Evolutionary conservation across 192 early-diverging fungal genomes (phyloP), one percentile per base, ranked within the genome.

Genomic region (Gonapodya sp.): DNA sequence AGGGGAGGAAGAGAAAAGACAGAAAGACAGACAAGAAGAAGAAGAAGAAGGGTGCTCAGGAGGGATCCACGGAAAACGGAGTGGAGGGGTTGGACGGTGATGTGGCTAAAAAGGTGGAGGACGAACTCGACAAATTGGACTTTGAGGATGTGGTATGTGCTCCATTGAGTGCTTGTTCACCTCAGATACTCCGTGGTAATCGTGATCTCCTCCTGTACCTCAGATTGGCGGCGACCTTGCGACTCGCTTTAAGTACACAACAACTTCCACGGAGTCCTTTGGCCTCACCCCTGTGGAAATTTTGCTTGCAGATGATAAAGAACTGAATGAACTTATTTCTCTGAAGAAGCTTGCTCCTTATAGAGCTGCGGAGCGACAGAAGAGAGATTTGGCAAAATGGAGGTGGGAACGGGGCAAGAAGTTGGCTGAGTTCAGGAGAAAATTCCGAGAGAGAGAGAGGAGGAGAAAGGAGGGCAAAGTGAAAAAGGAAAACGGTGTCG

Each of bases 201-300:
- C 0, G 18, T 35, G 75, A n/a, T n/a, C n/a, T n/a, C n/a, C n/a
- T n/a, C n/a, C n/a, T n/a, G n/a, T n/a, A n/a, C n/a, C n/a, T n/a
- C n/a, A n/a, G n/a, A n/a, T n/a, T n/a, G 78, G 94, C 80, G 95
- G 92, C 79, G 95, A 93, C 81, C 72, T 94, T 34, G 92, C 95
- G 0, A 95, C 94, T 1, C 89, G 96, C 79, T 99, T 98, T 87
- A 95, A 94, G 82, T 99, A 99, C 88, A 85, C 89, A n/a, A 89
- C 95, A 85, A 94, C 94, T 16, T 89, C 92, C 80, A 79, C 92
- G 0, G 91, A 93, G 8, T 85, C 86, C 79, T 98, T 89, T 82
- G 95, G 95, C 31, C 84, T 99, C 64, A 88, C 90, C 0, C 86
- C 94, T 1, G 92, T 89, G 18, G 97, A 99, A 73, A 96, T 99